A percentile compares a stretch with the other conserved stretches of the same genome.
Evolutionary conservation across 148 eudicot species (phyloP).

Genomic region (Chenopodium suecicum): DNA sequence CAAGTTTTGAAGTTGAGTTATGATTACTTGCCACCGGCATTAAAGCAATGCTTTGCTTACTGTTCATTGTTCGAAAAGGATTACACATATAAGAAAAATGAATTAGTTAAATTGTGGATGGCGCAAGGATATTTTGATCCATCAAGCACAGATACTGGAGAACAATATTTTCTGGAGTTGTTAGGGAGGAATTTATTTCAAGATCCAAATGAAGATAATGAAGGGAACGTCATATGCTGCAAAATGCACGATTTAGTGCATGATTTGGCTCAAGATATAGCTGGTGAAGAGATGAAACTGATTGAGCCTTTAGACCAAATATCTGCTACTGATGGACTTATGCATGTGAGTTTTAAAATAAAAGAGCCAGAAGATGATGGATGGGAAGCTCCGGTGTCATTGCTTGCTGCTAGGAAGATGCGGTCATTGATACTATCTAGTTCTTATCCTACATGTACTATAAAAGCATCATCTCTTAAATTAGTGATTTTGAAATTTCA

Average conservation of each 20-base stretch:
- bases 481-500: background rate
- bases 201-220: background rate
- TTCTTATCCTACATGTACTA: too few relatives aligned
- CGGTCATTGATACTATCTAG: background rate
- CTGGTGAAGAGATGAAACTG: background rate
- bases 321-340: background rate
- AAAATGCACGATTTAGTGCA: slow-evolving; percentile 22
- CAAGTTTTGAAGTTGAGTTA: background rate
- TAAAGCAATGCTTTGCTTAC: slow-evolving; percentile 16
- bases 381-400: background rate
- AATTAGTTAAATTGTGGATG: slow-evolving; percentile 15
- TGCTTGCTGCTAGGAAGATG: background rate
- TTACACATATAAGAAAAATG: background rate
- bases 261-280: slow-evolving; percentile 6
- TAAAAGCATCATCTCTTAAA: background rate
- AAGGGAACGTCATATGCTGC: background rate
- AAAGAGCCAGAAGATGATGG: too few relatives aligned
- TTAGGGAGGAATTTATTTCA: background rate
- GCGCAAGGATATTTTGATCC: slow-evolving; percentile 15
- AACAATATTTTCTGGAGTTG: background rate
- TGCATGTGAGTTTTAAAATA: background rate
- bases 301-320: background rate
- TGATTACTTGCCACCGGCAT: background rate
- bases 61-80: slow-evolving; percentile 13
- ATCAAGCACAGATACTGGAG: background rate